Evolutionary conservation across 768 basidiomycete genomes (phyloP).

Genomic region (Lactarius psammicola): DNA sequence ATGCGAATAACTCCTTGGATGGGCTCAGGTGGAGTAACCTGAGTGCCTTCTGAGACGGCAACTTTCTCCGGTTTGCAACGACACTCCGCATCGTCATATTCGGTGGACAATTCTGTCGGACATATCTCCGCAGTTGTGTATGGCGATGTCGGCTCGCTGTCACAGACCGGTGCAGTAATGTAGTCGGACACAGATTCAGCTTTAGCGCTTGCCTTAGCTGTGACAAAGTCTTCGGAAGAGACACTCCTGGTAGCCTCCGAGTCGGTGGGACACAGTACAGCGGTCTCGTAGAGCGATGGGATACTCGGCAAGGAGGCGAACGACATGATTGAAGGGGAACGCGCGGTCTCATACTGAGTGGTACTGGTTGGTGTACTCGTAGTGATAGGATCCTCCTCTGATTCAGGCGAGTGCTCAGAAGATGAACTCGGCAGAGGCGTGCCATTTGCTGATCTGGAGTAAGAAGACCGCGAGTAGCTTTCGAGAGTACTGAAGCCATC

Average conservation of each 20-base stretch:
- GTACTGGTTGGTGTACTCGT: constrained; percentile 29
- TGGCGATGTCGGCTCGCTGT: constrained; percentile 41
- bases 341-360: constrained; percentile 46
- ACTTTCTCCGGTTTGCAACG: constrained; percentile 29
- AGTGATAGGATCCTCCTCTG: constrained; percentile 34
- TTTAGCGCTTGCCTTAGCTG: constrained; percentile 25
- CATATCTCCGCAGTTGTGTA: constrained; percentile 54
- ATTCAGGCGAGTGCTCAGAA: constrained; percentile 34
- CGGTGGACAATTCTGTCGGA: constrained; percentile 43
- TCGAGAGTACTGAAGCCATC: constrained; percentile 29
- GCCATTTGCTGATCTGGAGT: constrained; percentile 19
- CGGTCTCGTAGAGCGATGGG: constrained; percentile 46
- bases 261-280: constrained; percentile 36
- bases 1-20: constrained; percentile 33
- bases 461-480: constrained; percentile 22
- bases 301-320: constrained; percentile 60
- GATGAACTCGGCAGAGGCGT: constrained; percentile 37
- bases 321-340: constrained; percentile 46
- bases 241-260: constrained; percentile 23
- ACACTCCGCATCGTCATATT: constrained; percentile 49
- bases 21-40: constrained; percentile 31
- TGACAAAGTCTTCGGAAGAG: constrained; percentile 18
- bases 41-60: constrained; percentile 18
- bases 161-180: constrained; percentile 43
- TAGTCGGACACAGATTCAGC: constrained; percentile 44